Base-by-base conservation (phyloP, 2,329 filamentous ascomycete species). In the Aspergillus eucalypticola region DNA sequence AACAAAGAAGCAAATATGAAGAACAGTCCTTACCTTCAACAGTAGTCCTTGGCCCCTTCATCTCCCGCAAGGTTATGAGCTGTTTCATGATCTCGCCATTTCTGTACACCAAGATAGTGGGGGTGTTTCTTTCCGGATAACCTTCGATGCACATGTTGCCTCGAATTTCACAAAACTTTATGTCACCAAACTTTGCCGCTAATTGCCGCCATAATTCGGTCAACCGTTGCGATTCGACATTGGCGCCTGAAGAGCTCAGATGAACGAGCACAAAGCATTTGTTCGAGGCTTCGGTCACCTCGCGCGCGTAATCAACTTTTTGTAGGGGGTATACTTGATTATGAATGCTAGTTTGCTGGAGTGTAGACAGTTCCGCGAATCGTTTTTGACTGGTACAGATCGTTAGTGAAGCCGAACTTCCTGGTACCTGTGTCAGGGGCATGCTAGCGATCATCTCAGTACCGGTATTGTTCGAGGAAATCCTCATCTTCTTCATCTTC, bases 161-260 rank as follows among this genome's bases (percentile, higher is more conserved):
- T 67, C 89, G 86, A 67, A 99, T 98, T 79, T 98, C 91, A 75
- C 94, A 98, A 78, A 99, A 99, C 79, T 99, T 99, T 75, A 99
- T 82, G 66, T 99, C 94, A 19, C 92, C 92, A 72, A 92, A 99
- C 71, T 94, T 92, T 61, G 78, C 79, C 0, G 95, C 94, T 42
- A 95, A 84, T 71, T 92, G 87, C 38, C 89, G 84, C 93, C 94
- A 99, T 19, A 97, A 82, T 72, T 96, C 90, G 0, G 88, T 88
- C 68, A 98, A 78, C 3, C 97, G 82, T 61, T 90, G 85, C 3
- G 92, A 96, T 78, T 98, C 93, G 35, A 89, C 84, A 71, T 97
- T 97, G 55, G 86, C 90, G 53, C 90, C 80, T 0, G 90, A 85
- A 4, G 90, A 92, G 6, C 89, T 94, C 54, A 98, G 82, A 67